Percentiles rank a stretch among this genome's conserved stretches.
Evolutionary conservation across 306 rosid genomes (phyloP).

Genomic region (Vicia sativa): DNA sequence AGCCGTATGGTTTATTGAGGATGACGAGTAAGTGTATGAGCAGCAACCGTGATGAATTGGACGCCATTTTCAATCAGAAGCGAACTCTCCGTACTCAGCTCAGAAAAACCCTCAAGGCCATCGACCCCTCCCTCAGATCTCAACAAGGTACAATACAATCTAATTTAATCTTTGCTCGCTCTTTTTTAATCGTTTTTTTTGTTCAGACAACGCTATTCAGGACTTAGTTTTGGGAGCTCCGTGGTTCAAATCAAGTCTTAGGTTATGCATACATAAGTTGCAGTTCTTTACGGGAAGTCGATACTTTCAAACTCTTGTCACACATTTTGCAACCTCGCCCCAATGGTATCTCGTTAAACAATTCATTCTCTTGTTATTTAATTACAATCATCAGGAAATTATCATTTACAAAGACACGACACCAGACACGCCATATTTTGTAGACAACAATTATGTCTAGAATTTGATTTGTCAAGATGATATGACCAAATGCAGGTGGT

Average conservation of each 20-base stretch:
- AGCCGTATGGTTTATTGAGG: conserved; percentile 20
- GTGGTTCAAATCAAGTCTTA: conserved; percentile 74
- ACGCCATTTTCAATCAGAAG: conserved; percentile 69
- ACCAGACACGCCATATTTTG: too few relatives aligned
- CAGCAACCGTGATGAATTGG: conserved; percentile 42
- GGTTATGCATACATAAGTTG: conserved; percentile 88
- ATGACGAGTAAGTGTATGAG: conserved; percentile 35
- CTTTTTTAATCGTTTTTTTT: neutral
- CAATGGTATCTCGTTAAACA: conserved; percentile 37
- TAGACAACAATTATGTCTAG: neutral
- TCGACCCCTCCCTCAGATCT: conserved; percentile 71
- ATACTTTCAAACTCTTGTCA: conserved; percentile 64
- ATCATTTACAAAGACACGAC: too few relatives aligned
- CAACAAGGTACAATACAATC: conserved; percentile 56
- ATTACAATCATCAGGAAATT: neutral
- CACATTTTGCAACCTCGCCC: conserved; percentile 51
- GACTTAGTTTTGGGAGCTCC: conserved; percentile 66
- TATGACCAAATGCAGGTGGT: conserved; percentile 49
- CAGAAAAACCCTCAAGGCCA: conserved; percentile 69
- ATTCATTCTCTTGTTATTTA: neutral
- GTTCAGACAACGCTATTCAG: conserved; percentile 70
- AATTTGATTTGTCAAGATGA: conserved; percentile 41
- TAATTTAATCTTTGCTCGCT: neutral
- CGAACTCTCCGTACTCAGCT: conserved; percentile 63
- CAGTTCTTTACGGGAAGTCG: conserved; percentile 85